Base-by-base conservation (phyloP, 768 basidiomycete genomes). In the Cubamyces lactineus region DNA sequence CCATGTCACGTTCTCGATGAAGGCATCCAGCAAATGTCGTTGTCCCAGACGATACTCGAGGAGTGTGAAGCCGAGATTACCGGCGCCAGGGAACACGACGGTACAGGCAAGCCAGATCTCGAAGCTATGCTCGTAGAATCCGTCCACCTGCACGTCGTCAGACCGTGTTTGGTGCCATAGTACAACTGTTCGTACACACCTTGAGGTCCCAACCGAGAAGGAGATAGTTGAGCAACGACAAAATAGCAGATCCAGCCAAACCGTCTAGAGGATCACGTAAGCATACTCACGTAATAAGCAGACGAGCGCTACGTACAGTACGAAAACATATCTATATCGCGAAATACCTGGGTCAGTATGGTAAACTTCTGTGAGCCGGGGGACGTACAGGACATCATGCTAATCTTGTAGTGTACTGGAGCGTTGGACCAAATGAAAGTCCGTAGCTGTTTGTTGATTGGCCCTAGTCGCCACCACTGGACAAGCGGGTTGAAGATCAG, bases 401-500 rank as follows among this genome's bases (percentile, higher is more conserved):
- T 85, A 70, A 92, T 78, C 77, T 93, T 92, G 81, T 93, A 92
- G 69, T 93, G 91, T 0, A 91, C 81, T 2, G 91, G 91, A 1
- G 89, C 89, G 43, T 66, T 72, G 0, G 87, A 89, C 91, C 91
- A 92, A 28, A 92, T 66, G 78, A 93, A 93, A 21, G 75, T 80
- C 46, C 87, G 86, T 6, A 93, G 81, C 71, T 92, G 89, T 69
- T 89, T 87, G 58, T 85, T 95, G 75, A 96, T 88, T 0, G 94
- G 94, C 4, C 94, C 94, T 59, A 83, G 73, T 50, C 77, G 78
- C 83, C 86, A 88, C 93, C 93, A 95, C 26, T 84, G 72, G 56
- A 83, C 80, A 60, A 95, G 69, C 0, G 94, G 95, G 69, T 94
- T 87, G 82, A 96, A 95, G 61, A 94, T 83, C 46, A 96, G 80